A percentile compares a stretch with the other conserved stretches of the same genome.
Conservation (phyloP, 164 flowering plant genomes). For the Dillenia turbinata region DNA sequence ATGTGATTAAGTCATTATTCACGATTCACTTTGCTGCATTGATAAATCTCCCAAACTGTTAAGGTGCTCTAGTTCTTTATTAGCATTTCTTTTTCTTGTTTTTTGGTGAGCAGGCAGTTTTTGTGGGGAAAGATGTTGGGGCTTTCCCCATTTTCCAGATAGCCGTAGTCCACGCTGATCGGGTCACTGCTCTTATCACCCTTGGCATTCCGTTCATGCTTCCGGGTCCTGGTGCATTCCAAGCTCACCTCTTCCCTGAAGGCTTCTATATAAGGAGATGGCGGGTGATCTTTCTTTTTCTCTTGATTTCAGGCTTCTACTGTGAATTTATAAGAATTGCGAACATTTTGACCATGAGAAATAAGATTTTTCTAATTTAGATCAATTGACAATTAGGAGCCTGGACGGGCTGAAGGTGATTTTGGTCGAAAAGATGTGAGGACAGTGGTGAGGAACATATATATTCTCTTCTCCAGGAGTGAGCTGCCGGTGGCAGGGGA, state of each 20-base stretch:
- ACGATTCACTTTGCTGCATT: slow-evolving; percentile 7
- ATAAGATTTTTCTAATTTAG: neutral
- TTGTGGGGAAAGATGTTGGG: slow-evolving; percentile 64
- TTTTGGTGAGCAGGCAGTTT: slow-evolving; percentile 33
- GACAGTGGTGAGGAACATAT: slow-evolving; percentile 48
- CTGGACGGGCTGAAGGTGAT: slow-evolving; percentile 72
- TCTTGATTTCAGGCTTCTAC: neutral
- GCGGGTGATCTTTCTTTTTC: slow-evolving; percentile 25
- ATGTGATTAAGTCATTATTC: neutral
- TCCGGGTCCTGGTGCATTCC: slow-evolving; percentile 20
- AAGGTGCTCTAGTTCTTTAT: slow-evolving; percentile 7
- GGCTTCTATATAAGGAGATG: slow-evolving; percentile 57
- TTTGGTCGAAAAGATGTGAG: slow-evolving; percentile 58
- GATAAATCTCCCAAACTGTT: slow-evolving; percentile 5
- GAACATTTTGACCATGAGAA: no score
- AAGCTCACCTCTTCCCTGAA: slow-evolving; percentile 27
- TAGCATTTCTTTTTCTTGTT: slow-evolving; percentile 16
- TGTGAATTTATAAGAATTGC: neutral
- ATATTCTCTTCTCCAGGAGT: slow-evolving; percentile 52
- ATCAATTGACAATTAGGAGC: slow-evolving; percentile 30
- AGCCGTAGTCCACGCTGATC: slow-evolving; percentile 37
- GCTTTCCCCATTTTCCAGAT: slow-evolving; percentile 21
- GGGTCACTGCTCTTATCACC: slow-evolving; percentile 40
- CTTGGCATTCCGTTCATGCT: slow-evolving; percentile 39
- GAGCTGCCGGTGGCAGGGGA: slow-evolving; percentile 53